Evolutionary conservation across 768 basidiomycete genomes (phyloP).

Genomic region (Rossbeevera mucosa): DNA sequence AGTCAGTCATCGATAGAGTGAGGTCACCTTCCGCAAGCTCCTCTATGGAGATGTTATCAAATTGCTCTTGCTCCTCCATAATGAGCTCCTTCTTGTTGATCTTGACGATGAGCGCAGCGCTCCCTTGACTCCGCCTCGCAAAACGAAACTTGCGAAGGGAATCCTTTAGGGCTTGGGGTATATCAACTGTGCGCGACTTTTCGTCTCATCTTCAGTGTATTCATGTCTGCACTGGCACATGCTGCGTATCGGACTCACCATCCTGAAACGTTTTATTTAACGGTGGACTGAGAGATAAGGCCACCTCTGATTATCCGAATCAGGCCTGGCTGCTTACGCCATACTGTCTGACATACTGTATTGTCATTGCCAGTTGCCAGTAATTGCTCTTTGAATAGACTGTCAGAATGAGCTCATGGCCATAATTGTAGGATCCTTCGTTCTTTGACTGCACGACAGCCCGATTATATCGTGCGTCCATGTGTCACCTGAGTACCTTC

Average conservation of each 20-base stretch:
- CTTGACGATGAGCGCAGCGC: conserved; percentile 82
- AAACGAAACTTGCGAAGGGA: conserved; percentile 82
- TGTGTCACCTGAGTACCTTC: too few relatives aligned
- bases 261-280: not conserved
- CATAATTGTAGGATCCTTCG: not conserved
- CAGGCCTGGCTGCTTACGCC: not conserved
- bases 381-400: too few relatives aligned
- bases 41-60: conserved; percentile 70
- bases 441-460: too few relatives aligned
- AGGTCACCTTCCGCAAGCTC: conserved; percentile 80
- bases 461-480: too few relatives aligned
- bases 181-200: conserved; percentile 65
- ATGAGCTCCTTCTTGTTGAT: conserved; percentile 78
- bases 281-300: not conserved
- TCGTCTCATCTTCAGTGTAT: not conserved
- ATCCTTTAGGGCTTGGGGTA: conserved; percentile 73
- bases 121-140: conserved; percentile 56
- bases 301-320: not conserved
- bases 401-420: too few relatives aligned
- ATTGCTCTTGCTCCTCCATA: conserved; percentile 82
- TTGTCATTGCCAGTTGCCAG: too few relatives aligned
- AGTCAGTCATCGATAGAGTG: not conserved
- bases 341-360: too few relatives aligned
- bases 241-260: conserved; percentile 18
- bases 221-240: not conserved